Conservation (phyloP, 345 rosid species). For the Gossypium sturtianum region DNA sequence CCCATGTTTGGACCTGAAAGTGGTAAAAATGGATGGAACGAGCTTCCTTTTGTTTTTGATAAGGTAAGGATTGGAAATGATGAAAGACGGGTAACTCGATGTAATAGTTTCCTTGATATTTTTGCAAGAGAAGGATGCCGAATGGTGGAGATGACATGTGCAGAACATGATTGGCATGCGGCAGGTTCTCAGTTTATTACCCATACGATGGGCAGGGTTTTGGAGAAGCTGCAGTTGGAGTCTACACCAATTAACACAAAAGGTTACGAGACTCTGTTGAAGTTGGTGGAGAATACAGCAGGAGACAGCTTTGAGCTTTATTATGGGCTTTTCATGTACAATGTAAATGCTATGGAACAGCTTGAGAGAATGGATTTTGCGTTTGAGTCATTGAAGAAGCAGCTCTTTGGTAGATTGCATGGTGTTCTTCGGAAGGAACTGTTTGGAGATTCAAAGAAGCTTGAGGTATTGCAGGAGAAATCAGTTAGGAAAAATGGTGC, state of each 20-base stretch:
- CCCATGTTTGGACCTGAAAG: constrained; percentile 93
- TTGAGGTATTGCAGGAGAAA: constrained; percentile 21
- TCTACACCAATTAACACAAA: constrained; percentile 62
- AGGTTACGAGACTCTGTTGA: constrained; percentile 71
- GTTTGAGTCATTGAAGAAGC: constrained; percentile 63
- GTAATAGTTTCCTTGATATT: constrained; percentile 52
- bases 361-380: constrained; percentile 68
- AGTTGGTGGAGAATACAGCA: constrained; percentile 72
- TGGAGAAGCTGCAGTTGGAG: constrained; percentile 58
- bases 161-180: constrained; percentile 78
- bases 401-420: constrained; percentile 62
- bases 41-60: constrained; percentile 65
- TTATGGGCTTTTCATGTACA: constrained; percentile 71
- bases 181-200: constrained; percentile 86
- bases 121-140: constrained; percentile 69
- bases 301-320: constrained; percentile 84
- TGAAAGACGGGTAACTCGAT: constrained; percentile 41
- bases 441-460: constrained; percentile 34
- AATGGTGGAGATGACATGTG: constrained; percentile 87
- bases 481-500: constrained; percentile 15
- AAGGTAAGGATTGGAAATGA: constrained; percentile 59
- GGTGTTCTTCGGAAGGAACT: constrained; percentile 45
- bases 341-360: constrained; percentile 79
- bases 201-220: constrained; percentile 66
- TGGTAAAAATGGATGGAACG: constrained; percentile 68